Base-by-base conservation (phyloP, 768 basidiomycete genomes). In the Gyrodon lividus region DNA sequence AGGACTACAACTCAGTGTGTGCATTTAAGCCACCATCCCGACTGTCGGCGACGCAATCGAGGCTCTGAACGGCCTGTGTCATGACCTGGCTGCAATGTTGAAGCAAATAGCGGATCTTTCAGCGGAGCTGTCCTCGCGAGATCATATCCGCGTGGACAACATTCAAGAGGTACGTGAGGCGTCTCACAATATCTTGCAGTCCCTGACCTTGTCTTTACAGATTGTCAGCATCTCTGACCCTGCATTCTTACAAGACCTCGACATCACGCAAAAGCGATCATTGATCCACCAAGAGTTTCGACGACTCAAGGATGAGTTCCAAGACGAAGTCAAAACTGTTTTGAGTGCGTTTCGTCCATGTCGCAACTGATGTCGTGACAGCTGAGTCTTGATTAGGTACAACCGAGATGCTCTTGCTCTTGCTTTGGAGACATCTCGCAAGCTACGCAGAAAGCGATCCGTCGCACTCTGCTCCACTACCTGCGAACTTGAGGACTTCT, bases 351-450 rank as follows among this genome's bases (percentile, higher is more conserved):
- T 12, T 26, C 6, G 33, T 22, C 39, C 9, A 20, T 8, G n/a
- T 24, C 35, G 4, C 30, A 44, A 34, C 43, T 50, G 4, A 17
- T 13, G 6, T 24, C 2, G 10, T 53, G 16, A 17, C 14, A 16
- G 26, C 23, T 35, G 43, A 39, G 42, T 48, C 9, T 52, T 38
- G 1, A 35, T 4, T 56, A 89, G 88, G 79, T 50, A 80, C 85
- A 14, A 70, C 83, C 44, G 93, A 95, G 68, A 87, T 92, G 81
- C 65, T 89, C 5, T 74, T 94, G 8, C 74, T 94, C 16, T 75
- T 94, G 17, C 71, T 92, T 9, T 92, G 89, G 87, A 78, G 90
- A 14, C 93, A 95, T 60, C 62, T 91, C 24, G 75, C 80, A 13
- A 83, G 84, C 62, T 94, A 87, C 67, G 66, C 75, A 34, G 61